Evolutionary conservation across 345 rosid genomes (phyloP), one percentile per base, ranked within the genome.

Genomic region (Melaleuca quinquenervia): DNA sequence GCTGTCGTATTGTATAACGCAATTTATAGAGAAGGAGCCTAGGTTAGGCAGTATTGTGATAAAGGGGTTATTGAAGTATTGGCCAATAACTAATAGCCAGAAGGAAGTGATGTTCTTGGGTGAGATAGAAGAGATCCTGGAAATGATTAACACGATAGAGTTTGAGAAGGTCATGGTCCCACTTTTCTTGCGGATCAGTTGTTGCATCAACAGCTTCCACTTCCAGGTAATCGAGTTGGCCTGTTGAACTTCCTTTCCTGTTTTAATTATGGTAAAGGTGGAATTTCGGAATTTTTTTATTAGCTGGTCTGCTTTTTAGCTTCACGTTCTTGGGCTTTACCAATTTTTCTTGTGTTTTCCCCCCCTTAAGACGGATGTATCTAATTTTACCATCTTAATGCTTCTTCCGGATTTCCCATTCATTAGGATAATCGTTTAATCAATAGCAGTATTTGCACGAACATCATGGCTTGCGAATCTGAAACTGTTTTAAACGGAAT

Each of bases 21-120:
- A 95, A 91, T 96, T 96, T 75, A 87, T 94, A n/a, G 98, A 96
- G 86, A 96, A 95, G 90, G 99, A 96, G 85, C 96, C 97, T 0
- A 94, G 91, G 90, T 89, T 96, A 64, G 94, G 94, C 0, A 90
- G 93, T 84, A 84, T 89, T 74, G 95, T 96, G 84, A 89, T 95
- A 26, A 92, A 90, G 51, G 96, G 99, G 82, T 87, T 96, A 56
- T 85, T 96, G 94, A 96, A 92, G 87, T 94, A 90, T 80, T 95
- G 99, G 99, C 98, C 97, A 6, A 89, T 95, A 60, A 96, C 97
- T 0, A 96, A 94, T 76, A 93, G 97, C 86, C 98, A 95, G 90
- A 96, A 96, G 87, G 99, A 96, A 92, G 94, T 95, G 62, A 94
- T 96, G 97, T 94, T 96, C 88, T 91, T 96, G 10, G 92, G 96